Evolutionary conservation across 2,329 filamentous ascomycete genomes (phyloP), one percentile per base, ranked within the genome.

Genomic region (Cladophialophora psammophila): DNA sequence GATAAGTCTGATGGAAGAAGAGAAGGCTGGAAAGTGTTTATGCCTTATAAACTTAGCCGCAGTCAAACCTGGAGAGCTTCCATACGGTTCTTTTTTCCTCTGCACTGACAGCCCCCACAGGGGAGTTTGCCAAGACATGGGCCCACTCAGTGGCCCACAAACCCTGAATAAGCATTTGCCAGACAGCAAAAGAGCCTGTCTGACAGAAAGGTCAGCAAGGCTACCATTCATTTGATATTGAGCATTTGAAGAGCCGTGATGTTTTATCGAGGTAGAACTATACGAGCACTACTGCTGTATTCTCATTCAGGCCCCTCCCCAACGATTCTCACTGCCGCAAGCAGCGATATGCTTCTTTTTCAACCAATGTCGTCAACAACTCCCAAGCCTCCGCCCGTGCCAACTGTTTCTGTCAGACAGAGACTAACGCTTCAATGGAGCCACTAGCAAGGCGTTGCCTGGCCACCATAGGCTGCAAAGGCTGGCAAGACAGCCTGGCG

Each of bases 1-100:
- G 42, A 26, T 60, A 12, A 12, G 42, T 34, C 34, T 60, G 57
- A 34, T 50, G 57, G 36, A 34, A 52, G 32, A 35, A 52, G 42
- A 40, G 34, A 60, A 60, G 57, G 57, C 42, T 60, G 42, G 38
- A 60, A 31, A 50, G 45, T 50, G 45, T 50, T 50, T 50, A 50
- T 50, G 45, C 45, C 45, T 50, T 50, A 50, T 50, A 50, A 50
- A 50, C 45, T 50, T 50, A 50, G 45, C 45, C 45, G 45, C 45
- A 50, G 45, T 50, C 8, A 50, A 50, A 18, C 18, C 45, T 50
- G 45, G 45, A 20, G 45, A 50, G 45, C 45, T 50, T 50, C 45
- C 45, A 50, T 50, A 50, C 26, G 45, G 45, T 50, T 50, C 45
- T 50, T 50, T 50, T 50, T 50, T 50, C 45, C 45, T 50, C 45